Percentiles rank a stretch among this genome's conserved stretches.
Conservation (phyloP, 176 grass and related monocot species). For the Rhynchospora tenuis region DNA sequence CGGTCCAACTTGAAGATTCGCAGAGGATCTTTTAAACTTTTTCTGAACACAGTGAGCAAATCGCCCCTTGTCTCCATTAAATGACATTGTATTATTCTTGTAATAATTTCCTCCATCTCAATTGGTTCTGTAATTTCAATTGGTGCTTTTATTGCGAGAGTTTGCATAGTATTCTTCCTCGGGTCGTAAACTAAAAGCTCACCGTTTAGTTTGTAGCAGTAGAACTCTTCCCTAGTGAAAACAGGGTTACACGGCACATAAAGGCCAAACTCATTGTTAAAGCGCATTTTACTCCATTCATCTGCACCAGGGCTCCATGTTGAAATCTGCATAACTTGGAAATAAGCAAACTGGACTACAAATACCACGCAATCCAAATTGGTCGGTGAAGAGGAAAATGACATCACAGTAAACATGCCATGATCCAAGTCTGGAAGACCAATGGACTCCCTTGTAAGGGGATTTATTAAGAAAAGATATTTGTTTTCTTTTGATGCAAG, state of each 20-base stretch:
- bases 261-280: neutral
- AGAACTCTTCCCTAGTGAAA: neutral
- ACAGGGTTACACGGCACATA: slow-evolving; percentile 2
- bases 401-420: neutral
- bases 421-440: neutral
- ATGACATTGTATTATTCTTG: neutral
- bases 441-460: neutral
- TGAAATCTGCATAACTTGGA: neutral
- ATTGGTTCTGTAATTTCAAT: neutral
- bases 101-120: neutral
- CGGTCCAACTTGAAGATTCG: neutral
- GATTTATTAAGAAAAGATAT: slow-evolving; percentile 11
- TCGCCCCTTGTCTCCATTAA: neutral
- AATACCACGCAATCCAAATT: neutral
- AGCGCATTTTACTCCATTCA: neutral
- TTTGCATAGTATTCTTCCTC: neutral
- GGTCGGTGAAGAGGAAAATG: neutral
- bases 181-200: slow-evolving; percentile 1
- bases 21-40: neutral
- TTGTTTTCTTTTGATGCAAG: neutral
- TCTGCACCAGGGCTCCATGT: neutral
- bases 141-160: neutral
- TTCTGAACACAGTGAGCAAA: neutral
- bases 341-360: neutral
- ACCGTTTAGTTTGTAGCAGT: neutral